These are phyloP conservation scores for Rhodocollybia butyracea DNA, from an alignment of 768 basidiomycete species.

Conservation along the genomic window DNA sequence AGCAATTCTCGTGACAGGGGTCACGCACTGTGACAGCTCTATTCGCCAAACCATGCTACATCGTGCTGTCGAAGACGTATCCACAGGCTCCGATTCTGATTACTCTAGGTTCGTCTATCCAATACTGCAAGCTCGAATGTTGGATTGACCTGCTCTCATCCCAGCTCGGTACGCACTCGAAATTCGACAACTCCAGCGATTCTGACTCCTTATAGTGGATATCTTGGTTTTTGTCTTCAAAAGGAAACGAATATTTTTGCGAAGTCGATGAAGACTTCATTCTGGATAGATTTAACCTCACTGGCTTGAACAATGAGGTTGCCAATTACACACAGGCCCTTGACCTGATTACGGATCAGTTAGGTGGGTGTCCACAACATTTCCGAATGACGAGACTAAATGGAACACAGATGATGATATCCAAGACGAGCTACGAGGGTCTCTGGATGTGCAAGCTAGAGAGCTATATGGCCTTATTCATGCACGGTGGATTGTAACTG, in stretches of 20 bases:
- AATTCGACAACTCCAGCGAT: background rate
- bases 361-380: constrained; percentile 54
- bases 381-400: background rate
- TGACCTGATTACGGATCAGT: constrained; percentile 93
- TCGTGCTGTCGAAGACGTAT: constrained; percentile 73
- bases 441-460: constrained; percentile 90
- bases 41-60: constrained; percentile 4
- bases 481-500: constrained; percentile 95
- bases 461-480: constrained; percentile 95
- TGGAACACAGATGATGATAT: constrained; percentile 76
- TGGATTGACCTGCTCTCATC: background rate
- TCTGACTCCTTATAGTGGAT: constrained; percentile 66
- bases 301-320: constrained; percentile 94
- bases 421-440: constrained; percentile 89
- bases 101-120: constrained; percentile 77
- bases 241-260: constrained; percentile 99
- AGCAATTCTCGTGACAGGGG: background rate
- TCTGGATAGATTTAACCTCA: constrained; percentile 96
- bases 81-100: constrained; percentile 91
- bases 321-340: constrained; percentile 92
- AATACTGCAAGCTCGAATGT: background rate
- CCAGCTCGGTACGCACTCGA: constrained; percentile 4
- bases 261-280: constrained; percentile 99
- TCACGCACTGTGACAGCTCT: background rate
- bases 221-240: constrained; percentile 95